Conservation (phyloP, 805 yeast species). For the Yarrowia hollandica region DNA sequence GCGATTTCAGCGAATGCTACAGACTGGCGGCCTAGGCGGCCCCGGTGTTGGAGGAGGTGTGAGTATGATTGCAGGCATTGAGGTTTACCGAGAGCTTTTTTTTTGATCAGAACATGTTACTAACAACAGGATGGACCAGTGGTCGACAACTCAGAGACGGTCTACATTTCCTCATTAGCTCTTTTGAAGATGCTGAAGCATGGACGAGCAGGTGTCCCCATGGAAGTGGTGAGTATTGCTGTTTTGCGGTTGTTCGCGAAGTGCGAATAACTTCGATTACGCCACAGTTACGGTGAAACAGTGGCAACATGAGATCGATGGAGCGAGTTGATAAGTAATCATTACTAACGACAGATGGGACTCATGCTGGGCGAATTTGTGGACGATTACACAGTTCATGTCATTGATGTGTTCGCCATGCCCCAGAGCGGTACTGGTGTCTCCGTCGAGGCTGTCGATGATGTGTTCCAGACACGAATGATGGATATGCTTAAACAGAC, state of each 20-base stretch:
- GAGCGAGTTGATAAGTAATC: neutral
- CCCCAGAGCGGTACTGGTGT: slow-evolving; percentile 97
- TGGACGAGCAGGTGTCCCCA: slow-evolving; percentile 76
- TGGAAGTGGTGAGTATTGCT: slow-evolving; percentile 53
- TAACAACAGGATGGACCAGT: slow-evolving; percentile 64
- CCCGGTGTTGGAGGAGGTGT: slow-evolving; percentile 35
- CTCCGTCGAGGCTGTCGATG: slow-evolving; percentile 98
- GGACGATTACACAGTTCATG: slow-evolving; percentile 95
- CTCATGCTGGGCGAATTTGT: slow-evolving; percentile 97
- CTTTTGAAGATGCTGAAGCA: slow-evolving; percentile 94
- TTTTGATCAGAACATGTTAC: neutral
- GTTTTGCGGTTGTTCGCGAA: neutral
- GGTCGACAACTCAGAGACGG: slow-evolving; percentile 94
- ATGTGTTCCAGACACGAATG: slow-evolving; percentile 97
- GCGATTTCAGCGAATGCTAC: slow-evolving; percentile 37
- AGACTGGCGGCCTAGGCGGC: slow-evolving; percentile 40
- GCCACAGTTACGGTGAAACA: neutral
- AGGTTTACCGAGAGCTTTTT: neutral
- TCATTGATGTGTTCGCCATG: slow-evolving; percentile 98
- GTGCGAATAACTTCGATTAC: neutral
- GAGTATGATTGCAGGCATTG: slow-evolving; percentile 26
- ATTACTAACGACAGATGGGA: slow-evolving; percentile 62
- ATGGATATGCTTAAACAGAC: slow-evolving; percentile 99
- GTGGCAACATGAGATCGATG: slow-evolving; percentile 8
- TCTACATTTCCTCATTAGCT: slow-evolving; percentile 93